phyloP scores from a whole-genome alignment of 176 grass and related monocot species.

The Eremochloa ophiuroides region DNA sequence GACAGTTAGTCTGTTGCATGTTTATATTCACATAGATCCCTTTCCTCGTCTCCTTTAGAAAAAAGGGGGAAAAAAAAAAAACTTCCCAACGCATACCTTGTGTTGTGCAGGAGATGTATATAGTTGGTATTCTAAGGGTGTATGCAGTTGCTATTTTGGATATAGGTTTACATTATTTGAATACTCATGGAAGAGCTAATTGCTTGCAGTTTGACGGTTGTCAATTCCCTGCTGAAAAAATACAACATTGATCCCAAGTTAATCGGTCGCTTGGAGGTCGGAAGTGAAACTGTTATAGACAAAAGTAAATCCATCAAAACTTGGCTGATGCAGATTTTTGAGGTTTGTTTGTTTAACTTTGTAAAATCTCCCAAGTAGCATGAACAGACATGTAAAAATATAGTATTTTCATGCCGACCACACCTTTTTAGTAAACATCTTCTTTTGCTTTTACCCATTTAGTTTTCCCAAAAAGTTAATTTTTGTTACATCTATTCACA shows the following conservation, averaged over 20 bases:
- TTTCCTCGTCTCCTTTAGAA: too few species aligned
- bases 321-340: conserved; percentile 82
- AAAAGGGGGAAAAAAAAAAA: too few species aligned
- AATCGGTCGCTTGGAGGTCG: conserved; percentile 78
- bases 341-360: conserved; percentile 37
- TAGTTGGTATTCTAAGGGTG: not conserved
- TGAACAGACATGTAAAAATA: not conserved
- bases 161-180: not conserved
- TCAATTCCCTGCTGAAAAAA: conserved; percentile 63
- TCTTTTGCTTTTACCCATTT: not conserved
- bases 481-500: not conserved
- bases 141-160: not conserved
- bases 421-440: not conserved
- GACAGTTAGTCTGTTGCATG: not conserved
- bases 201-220: conserved; percentile 65
- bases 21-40: not conserved
- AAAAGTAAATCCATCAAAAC: conserved; percentile 97
- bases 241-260: conserved; percentile 71
- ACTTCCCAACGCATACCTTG: not conserved
- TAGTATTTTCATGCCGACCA: not conserved
- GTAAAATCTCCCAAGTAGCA: not conserved
- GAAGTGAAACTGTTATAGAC: conserved; percentile 88
- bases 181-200: not conserved
- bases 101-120: not conserved
- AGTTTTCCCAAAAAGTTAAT: not conserved